Evolutionary conservation across 140 eudicot genomes (phyloP).

Genomic region (Ambrosia hybrid): DNA sequence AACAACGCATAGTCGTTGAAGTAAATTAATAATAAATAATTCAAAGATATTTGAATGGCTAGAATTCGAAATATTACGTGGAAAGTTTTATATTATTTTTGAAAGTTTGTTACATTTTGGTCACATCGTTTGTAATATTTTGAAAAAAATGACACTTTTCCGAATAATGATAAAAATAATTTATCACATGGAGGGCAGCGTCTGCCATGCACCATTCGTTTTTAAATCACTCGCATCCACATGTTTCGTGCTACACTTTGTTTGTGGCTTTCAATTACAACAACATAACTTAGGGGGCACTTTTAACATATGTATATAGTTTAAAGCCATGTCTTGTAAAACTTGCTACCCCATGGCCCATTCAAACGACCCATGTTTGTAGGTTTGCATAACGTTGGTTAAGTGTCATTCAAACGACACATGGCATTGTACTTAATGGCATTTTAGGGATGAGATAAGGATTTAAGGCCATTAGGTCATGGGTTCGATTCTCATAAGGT

Average conservation of each 20-base stretch:
- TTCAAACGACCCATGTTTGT: background rate
- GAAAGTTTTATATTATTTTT: constrained; percentile 13
- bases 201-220: constrained; percentile 23
- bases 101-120: constrained; percentile 9
- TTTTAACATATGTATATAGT: constrained; percentile 17
- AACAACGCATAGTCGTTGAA: background rate
- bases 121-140: constrained; percentile 21
- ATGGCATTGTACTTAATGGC: too few relatives aligned
- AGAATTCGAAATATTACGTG: constrained; percentile 35
- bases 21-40: constrained; percentile 1
- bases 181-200: constrained; percentile 38
- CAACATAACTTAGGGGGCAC: constrained; percentile 7
- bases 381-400: background rate
- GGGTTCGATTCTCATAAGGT: too few relatives aligned
- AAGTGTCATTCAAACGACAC: too few relatives aligned
- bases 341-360: background rate
- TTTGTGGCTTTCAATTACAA: constrained; percentile 21
- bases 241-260: constrained; percentile 17
- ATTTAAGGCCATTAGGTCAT: too few relatives aligned
- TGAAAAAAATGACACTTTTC: constrained; percentile 26
- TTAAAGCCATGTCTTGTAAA: constrained; percentile 2
- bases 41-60: constrained; percentile 30
- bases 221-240: constrained; percentile 29
- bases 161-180: constrained; percentile 24
- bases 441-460: too few relatives aligned